Evolutionary conservation across 768 basidiomycete genomes (phyloP).

Genomic region (Termitomyces sp.): DNA sequence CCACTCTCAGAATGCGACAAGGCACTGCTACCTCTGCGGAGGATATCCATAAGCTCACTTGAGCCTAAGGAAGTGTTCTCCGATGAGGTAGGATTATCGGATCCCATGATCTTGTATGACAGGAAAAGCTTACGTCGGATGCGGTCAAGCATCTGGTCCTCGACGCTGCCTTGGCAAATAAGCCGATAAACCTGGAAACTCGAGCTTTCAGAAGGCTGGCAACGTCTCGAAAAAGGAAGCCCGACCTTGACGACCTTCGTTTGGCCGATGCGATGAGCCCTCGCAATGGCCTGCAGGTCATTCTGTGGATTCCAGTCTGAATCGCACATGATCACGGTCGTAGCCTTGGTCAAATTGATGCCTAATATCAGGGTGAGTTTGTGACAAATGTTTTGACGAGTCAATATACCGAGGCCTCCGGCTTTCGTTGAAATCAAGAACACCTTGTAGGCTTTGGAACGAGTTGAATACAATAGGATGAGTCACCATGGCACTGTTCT

Average conservation of each 20-base stretch:
- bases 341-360: constrained; percentile 80
- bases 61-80: constrained; percentile 27
- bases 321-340: constrained; percentile 79
- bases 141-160: constrained; percentile 72
- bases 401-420: constrained; percentile 54
- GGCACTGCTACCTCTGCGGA: constrained; percentile 54
- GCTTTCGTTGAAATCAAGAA: constrained; percentile 70
- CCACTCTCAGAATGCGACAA: constrained; percentile 31
- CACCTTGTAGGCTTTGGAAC: constrained; percentile 48
- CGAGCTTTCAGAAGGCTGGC: not conserved
- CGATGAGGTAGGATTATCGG: constrained; percentile 21
- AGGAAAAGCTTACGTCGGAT: constrained; percentile 68
- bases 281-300: constrained; percentile 81
- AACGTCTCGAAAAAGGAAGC: not conserved
- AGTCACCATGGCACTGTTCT: constrained; percentile 13
- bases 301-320: constrained; percentile 69
- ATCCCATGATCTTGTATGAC: constrained; percentile 56
- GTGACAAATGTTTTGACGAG: constrained; percentile 12
- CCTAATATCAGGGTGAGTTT: constrained; percentile 32
- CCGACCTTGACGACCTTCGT: constrained; percentile 60
- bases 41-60: constrained; percentile 47
- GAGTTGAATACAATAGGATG: not conserved
- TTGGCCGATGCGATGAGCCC: constrained; percentile 80
- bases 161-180: constrained; percentile 65
- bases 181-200: constrained; percentile 55